These are phyloP conservation scores for Alloascoidea africana DNA, from an alignment of 805 yeast species.

Conservation along the genomic window DNA sequence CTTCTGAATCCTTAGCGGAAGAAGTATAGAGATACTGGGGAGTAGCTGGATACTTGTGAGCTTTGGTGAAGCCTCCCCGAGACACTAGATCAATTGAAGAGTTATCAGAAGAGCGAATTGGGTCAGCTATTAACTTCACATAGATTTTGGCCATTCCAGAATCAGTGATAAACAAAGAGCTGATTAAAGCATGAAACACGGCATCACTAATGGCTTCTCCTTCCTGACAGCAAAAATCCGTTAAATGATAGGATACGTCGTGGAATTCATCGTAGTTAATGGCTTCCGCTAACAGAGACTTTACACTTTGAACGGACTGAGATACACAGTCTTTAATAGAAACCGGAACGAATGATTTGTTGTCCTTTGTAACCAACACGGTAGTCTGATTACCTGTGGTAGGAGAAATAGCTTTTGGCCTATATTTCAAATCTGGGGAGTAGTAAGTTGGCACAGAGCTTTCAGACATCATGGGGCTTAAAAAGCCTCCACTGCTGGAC, in stretches of 20 bases:
- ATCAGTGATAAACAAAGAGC: background rate
- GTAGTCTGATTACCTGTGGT: slow-evolving; percentile 14
- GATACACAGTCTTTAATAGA: slow-evolving; percentile 19
- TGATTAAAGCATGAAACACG: slow-evolving; percentile 16
- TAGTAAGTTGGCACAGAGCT: too few relatives aligned
- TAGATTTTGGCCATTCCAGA: background rate
- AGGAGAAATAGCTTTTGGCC: slow-evolving; percentile 1
- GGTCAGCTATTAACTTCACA: background rate
- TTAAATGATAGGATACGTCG: slow-evolving; percentile 28
- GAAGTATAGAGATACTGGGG: slow-evolving; percentile 44
- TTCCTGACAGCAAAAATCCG: slow-evolving; percentile 40
- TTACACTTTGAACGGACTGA: slow-evolving; percentile 18
- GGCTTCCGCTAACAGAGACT: slow-evolving; percentile 14
- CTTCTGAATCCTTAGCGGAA: slow-evolving; percentile 18
- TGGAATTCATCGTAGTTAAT: slow-evolving; percentile 7
- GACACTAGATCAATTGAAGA: background rate
- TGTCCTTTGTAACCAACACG: slow-evolving; percentile 19
- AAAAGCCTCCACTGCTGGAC: background rate
- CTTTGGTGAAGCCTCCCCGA: slow-evolving; percentile 10
- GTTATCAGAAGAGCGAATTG: slow-evolving; percentile 1
- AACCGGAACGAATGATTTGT: slow-evolving; percentile 12
- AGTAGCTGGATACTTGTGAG: slow-evolving; percentile 35
- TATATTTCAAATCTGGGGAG: background rate
- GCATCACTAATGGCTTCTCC: slow-evolving; percentile 44
- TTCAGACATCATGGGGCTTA: too few relatives aligned